phyloP scores from a whole-genome alignment of 1,139 yeast species.

The Taiozyma sp. region DNA sequence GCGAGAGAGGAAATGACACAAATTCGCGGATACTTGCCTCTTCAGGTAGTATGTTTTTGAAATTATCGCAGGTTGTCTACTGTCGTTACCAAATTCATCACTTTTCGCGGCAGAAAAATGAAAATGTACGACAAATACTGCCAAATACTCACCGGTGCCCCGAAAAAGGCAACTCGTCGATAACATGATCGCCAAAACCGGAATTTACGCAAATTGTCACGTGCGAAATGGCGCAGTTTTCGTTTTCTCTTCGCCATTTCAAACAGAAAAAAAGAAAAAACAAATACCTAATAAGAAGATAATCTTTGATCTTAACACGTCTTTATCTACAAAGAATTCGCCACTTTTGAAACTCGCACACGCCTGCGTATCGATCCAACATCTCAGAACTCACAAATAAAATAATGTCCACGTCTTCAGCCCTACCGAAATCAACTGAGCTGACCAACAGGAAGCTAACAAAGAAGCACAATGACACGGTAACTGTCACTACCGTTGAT shows the following conservation, averaged over 20 bases:
- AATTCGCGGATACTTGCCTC: not conserved
- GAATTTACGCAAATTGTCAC: not conserved
- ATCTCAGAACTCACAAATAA: not conserved
- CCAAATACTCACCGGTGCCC: not conserved
- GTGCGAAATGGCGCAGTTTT: not conserved
- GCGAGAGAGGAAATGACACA: not conserved
- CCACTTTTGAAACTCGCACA: not conserved
- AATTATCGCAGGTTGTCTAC: not conserved
- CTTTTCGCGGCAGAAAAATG: not conserved
- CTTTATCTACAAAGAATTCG: not conserved
- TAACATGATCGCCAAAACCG: not conserved
- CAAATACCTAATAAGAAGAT: no score
- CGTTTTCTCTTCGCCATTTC: not conserved
- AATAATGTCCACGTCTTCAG: not conserved
- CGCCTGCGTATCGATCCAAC: not conserved
- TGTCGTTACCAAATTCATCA: not conserved
- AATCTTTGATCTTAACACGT: not conserved
- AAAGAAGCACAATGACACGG: not conserved
- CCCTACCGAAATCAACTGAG: not conserved
- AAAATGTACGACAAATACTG: not conserved
- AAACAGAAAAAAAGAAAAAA: not conserved
- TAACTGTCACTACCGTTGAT: not conserved
- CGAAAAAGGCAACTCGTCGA: not conserved
- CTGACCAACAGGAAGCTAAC: not conserved
- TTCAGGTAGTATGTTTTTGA: not conserved